Conservation (phyloP, 164 flowering plant species). For the Amborella trichopoda region DNA sequence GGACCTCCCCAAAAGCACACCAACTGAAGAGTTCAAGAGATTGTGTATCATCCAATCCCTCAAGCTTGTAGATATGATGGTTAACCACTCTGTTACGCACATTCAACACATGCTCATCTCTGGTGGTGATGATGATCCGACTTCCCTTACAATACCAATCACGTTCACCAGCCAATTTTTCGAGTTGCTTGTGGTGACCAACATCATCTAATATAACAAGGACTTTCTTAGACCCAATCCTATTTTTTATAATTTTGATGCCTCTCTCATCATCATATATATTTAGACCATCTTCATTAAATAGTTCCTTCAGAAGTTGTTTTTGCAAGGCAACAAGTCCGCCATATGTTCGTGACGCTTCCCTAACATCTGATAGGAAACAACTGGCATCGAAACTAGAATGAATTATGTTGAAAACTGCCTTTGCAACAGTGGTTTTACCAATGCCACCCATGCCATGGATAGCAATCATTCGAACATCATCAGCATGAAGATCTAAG, state of each 20-base stretch:
- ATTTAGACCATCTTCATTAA: background rate
- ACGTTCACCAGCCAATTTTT: background rate
- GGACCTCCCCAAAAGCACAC: background rate
- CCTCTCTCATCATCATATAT: background rate
- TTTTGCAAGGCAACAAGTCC: background rate
- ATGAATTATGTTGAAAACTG: background rate
- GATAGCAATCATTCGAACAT: background rate
- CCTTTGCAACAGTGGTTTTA: constrained; percentile 1
- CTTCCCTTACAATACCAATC: background rate
- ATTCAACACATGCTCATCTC: background rate
- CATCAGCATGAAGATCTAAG: background rate
- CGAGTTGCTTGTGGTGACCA: background rate
- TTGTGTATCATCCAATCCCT: background rate
- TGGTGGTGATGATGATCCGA: constrained; percentile 1
- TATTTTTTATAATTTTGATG: background rate
- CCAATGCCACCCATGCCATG: constrained; percentile 1
- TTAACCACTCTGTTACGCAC: background rate
- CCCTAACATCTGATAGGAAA: background rate
- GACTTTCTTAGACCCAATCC: background rate
- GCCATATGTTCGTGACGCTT: background rate
- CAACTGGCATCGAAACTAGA: background rate
- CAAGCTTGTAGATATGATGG: background rate
- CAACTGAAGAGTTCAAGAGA: background rate
- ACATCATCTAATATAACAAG: background rate
- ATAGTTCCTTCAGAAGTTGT: background rate